Evolutionary conservation across 495 filamentous ascomycete species (phyloP), one percentile per base, ranked within the genome.

Genomic region (Pseudomonodictys pantanalensis): DNA sequence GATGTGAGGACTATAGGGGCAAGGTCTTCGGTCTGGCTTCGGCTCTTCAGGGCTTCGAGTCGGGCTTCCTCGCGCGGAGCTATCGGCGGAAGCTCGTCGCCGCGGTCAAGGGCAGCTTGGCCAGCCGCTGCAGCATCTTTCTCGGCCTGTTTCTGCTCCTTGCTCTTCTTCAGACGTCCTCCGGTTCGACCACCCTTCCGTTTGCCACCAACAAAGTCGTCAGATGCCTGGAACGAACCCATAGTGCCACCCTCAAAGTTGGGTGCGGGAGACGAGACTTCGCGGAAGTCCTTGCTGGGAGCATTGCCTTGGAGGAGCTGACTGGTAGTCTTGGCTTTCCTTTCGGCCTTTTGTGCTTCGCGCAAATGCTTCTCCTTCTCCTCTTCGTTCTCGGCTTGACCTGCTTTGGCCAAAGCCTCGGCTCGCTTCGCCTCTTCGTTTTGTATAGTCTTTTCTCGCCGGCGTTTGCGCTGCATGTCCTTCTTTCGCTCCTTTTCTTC

Each of bases 401-500:
- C 81, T 1, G 91, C 91, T 51, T 86, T 86, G 47, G 83, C 79
- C 45, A 95, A 77, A 3, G 90, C 91, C 58, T 92, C 86, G 9
- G 86, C 78, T 62, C 92, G 89, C 74, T 95, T 92, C 65, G 91
- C 86, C 67, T 89, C 83, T 42, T 92, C 91, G 56, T 85, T 79
- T 12, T 88, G 87, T 70, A 96, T 87, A 10, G 93, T 95, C 75
- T 96, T 96, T 71, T 98, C 93, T 18, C 93, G 84, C n/a, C 93
- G 86, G 23, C 93, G 85, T 76, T 97, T 97, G 23, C 95, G 87
- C 68, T 99, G 93, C 88, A 97, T 96, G 62, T 97, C 93, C 76
- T 99, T 99, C 80, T 99, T 99, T 25, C 95, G 90, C 73, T 97
- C 95, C 72, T 97, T 99, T 70, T 99, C 93, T 46, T 93, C 91